Conservation (phyloP, 2,329 filamentous ascomycete species). For the Ramularia endophylla region DNA sequence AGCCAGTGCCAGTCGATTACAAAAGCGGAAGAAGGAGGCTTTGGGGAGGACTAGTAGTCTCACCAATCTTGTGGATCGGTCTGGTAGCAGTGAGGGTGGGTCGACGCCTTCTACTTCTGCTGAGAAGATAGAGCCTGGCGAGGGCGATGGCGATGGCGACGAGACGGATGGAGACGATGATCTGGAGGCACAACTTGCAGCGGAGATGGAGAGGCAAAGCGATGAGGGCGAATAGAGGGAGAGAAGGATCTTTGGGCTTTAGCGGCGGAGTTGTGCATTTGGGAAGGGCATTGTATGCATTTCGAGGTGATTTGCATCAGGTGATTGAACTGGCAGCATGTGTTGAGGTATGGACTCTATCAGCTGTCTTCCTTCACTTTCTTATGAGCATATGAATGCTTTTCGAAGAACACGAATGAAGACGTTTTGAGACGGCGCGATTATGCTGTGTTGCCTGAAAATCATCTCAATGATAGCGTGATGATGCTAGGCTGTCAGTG, state of each 20-base stretch:
- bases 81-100: constrained; percentile 15
- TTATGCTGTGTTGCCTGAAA: too few relatives aligned
- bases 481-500: too few relatives aligned
- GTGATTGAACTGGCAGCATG: too few relatives aligned
- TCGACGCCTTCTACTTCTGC: constrained; percentile 8
- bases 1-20: constrained; percentile 39
- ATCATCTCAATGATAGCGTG: too few relatives aligned
- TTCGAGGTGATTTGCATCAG: too few relatives aligned
- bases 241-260: constrained; percentile 1
- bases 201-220: constrained; percentile 34
- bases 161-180: constrained; percentile 39
- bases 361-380: too few relatives aligned
- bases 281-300: too few relatives aligned
- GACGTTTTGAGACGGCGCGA: too few relatives aligned
- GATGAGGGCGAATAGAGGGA: constrained; percentile 33
- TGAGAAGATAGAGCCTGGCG: constrained; percentile 34
- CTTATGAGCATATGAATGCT: too few relatives aligned
- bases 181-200: constrained; percentile 51
- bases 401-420: too few relatives aligned
- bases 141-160: constrained; percentile 27
- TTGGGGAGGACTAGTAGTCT: constrained; percentile 42
- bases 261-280: too few relatives aligned
- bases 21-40: constrained; percentile 44
- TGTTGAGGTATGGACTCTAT: too few relatives aligned
- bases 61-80: constrained; percentile 34